Evolutionary conservation across 2,329 filamentous ascomycete genomes (phyloP), one percentile per base, ranked within the genome.

Genomic region (Aureobasidium pullulans): DNA sequence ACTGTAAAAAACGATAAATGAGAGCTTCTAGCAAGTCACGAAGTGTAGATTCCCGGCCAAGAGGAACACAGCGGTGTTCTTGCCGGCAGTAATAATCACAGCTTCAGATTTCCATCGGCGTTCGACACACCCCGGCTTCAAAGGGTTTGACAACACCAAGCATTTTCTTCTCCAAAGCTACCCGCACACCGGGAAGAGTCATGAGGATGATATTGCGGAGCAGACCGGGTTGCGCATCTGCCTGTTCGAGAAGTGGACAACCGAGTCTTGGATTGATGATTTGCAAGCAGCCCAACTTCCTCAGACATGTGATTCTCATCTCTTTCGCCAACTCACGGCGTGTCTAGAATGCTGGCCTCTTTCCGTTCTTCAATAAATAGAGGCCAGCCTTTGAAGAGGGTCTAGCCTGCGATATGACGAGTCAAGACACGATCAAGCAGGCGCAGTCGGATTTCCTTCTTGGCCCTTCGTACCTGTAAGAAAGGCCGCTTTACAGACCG

Each of bases 1-100:
- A 37, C 53, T 57, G 54, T 57, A 48, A 32, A 32, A 31, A 57
- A 43, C 54, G 54, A 48, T 57, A 56, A 43, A 54, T 32, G 19
- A 19, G 28, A 37, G 37, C 32, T 9, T 54, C 9, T 11, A 32
- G 39, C 23, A 42, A 23, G 39, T 54, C 47, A 23, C 37, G 4
- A 32, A 15, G 36, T 36, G 23, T 56, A 11, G 19, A 11, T 36
- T n/a, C 19, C 54, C 31, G n/a, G 53, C 47, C 53, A 39, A 57
- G 54, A 34, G 43, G 50, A 52, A 52, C 34, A 36, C 13, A 5
- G 31, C 53, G 53, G 53, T 23, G 13, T 46, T 57, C 53, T 57
- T 57, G 53, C 53, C 53, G 32, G 6, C 42, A 54, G 36, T n/a
- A 54, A 19, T n/a, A 54, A 19, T 16, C 28, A 23, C 39, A 39